Evolutionary conservation across 2,329 filamentous ascomycete genomes (phyloP), one percentile per base, ranked within the genome.

Genomic region (Salinomyces thailandicus): DNA sequence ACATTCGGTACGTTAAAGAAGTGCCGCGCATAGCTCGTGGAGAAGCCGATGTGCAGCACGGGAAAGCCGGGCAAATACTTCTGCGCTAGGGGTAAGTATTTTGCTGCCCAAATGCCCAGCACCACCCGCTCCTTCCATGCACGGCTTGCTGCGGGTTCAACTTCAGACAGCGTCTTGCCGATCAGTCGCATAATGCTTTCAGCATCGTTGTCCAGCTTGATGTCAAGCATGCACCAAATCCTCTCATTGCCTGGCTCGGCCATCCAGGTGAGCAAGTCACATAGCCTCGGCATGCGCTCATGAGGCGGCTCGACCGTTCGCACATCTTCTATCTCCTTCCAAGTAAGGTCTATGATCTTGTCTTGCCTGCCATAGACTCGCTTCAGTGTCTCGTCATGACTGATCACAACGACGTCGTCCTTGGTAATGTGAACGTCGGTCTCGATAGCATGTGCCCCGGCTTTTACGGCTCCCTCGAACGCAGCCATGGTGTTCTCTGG

Each of bases 401-500:
- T 52, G 2, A 96, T 63, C 7, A 96, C 84, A 1, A 93, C 81
- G 0, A 93, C 78, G 5, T 80, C 79, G 53, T 96, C 89, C 43
- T 72, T 76, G 11, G 84, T 79, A 20, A 95, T 62, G 57, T 93
- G 87, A 6, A 95, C 61, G 52, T 96, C 89, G 13, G 85, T 93
- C 64, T 96, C 89, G 18, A 96, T 66, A 0, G 81, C 89, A 51
- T 93, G 75, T 0, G 83, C 76, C 14, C 85, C 85, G 13, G 76
- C 77, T 19, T 75, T 66, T 2, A 89, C 71, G 1, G 86, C 87
- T 18, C 72, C 79, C 39, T 66, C 66, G 62, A 94, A 93, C 5
- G 83, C 81, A 12, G 68, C 72, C 71, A 95, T 77, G 2, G 83
- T 81, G 62, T 96, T 96, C 60, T 96, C 89, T 0, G 89, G 85